phyloP scores from a whole-genome alignment of 768 basidiomycete genomes.

The Suillus variegatus region DNA sequence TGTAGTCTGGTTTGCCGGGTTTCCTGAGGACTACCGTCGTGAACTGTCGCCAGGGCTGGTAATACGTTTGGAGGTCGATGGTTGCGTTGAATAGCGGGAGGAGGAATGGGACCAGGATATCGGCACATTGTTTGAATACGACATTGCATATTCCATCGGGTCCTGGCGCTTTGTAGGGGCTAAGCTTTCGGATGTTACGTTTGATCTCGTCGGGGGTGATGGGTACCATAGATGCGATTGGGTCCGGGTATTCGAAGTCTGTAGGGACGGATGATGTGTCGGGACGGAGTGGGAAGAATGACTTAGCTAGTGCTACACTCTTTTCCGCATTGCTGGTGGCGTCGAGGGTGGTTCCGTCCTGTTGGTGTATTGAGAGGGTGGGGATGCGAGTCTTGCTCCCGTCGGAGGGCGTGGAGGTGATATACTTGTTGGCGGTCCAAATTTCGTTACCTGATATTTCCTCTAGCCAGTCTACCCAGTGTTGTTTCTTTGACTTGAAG shows the following conservation, averaged over 20 bases:
- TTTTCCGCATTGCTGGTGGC: no score
- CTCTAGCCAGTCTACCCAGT: conserved; percentile 22
- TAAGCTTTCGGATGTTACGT: no score
- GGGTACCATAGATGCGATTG: fast-evolving
- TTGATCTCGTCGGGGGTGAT: no score
- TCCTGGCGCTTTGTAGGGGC: not conserved
- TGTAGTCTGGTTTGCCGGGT: no score
- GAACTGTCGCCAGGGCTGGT: no score
- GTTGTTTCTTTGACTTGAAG: conserved; percentile 3
- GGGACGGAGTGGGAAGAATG: fast-evolving
- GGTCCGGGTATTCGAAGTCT: no score
- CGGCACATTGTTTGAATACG: conserved; percentile 17
- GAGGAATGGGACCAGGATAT: not conserved
- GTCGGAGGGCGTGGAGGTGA: fast-evolving
- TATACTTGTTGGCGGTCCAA: no score
- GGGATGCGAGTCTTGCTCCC: no score
- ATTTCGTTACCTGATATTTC: not conserved
- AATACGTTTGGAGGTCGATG: not conserved
- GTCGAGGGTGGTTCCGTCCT: no score
- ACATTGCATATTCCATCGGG: conserved; percentile 20
- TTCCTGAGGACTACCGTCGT: no score
- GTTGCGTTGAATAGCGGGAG: conserved; percentile 11
- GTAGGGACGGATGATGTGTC: fast-evolving
- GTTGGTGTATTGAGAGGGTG: no score
- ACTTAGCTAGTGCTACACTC: no score